These are phyloP conservation scores for Colletotrichum liaoningense DNA, from an alignment of 2,329 filamentous ascomycete species.

Conservation along the genomic window DNA sequence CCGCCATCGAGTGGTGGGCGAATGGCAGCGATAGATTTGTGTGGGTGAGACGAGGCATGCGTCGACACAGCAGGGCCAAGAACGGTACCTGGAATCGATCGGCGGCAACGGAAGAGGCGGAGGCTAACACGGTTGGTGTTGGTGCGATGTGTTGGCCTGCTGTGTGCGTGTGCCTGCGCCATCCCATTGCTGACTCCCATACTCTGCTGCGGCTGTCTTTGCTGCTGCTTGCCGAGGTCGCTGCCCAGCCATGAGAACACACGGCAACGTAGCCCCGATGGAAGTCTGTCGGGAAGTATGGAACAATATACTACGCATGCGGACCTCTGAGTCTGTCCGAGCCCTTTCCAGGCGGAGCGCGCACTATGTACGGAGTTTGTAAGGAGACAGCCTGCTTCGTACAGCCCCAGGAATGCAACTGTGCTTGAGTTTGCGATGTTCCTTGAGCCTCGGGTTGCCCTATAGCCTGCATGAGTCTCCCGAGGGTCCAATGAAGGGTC, in stretches of 20 bases:
- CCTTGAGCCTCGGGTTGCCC: slow-evolving; percentile 1
- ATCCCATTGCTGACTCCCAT: background rate
- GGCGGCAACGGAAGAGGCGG: slow-evolving; percentile 7
- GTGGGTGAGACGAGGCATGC: slow-evolving; percentile 6
- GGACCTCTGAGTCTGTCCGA: background rate
- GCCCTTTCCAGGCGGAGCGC: background rate
- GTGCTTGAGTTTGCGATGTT: background rate
- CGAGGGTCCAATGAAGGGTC: slow-evolving; percentile 24
- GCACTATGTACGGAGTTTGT: background rate
- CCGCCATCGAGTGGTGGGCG: background rate
- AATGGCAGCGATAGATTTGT: background rate
- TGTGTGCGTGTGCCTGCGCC: background rate
- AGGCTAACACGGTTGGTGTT: background rate
- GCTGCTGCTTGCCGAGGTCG: background rate
- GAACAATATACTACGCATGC: background rate
- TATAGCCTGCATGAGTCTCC: slow-evolving; percentile 25
- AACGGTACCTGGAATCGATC: slow-evolving; percentile 32
- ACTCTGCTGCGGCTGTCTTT: background rate
- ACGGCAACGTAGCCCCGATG: background rate
- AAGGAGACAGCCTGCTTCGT: background rate
- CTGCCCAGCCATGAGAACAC: background rate
- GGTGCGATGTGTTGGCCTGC: background rate
- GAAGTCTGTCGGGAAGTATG: background rate
- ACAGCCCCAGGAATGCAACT: background rate
- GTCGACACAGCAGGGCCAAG: slow-evolving; percentile 23